Percentiles rank a stretch among this genome's conserved stretches.
Conservation (phyloP, 2,329 filamentous ascomycete species). For the Aspergillus hortae region DNA sequence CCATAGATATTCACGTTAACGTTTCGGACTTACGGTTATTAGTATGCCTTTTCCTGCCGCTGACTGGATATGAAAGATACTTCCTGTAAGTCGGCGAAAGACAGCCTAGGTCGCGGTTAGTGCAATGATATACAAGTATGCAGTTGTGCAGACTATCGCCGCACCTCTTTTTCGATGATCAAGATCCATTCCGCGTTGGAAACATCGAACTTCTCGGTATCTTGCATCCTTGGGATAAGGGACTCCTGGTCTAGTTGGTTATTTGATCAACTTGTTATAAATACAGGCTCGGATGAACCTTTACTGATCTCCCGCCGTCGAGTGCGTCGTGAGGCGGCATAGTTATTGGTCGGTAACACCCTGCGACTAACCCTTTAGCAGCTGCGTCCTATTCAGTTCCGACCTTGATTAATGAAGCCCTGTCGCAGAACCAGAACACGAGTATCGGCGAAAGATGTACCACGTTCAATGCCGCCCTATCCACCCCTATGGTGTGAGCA, state of each 20-base stretch:
- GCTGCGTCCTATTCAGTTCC: conserved; percentile 33
- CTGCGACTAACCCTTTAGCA: conserved; percentile 43
- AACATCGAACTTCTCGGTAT: conserved; percentile 45
- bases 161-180: conserved; percentile 62
- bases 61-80: conserved; percentile 42
- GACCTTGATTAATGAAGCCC: not conserved
- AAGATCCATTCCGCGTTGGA: conserved; percentile 54
- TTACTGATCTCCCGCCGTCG: conserved; percentile 37
- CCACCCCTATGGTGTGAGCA: conserved; percentile 56
- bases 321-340: conserved; percentile 21
- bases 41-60: conserved; percentile 49
- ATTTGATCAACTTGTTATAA: not conserved
- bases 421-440: not conserved
- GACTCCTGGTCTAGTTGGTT: conserved; percentile 41
- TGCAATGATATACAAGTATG: not conserved
- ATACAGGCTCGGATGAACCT: conserved; percentile 15
- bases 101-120: conserved; percentile 46
- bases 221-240: conserved; percentile 49
- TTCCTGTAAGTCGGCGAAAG: conserved; percentile 55
- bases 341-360: conserved; percentile 27
- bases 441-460: conserved; percentile 30
- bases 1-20: not conserved
- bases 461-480: conserved; percentile 54
- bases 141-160: not conserved
- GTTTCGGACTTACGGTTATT: conserved; percentile 47